Evolutionary conservation across 202 grass and related monocot species (phyloP).

Genomic region (Zizania palustris): DNA sequence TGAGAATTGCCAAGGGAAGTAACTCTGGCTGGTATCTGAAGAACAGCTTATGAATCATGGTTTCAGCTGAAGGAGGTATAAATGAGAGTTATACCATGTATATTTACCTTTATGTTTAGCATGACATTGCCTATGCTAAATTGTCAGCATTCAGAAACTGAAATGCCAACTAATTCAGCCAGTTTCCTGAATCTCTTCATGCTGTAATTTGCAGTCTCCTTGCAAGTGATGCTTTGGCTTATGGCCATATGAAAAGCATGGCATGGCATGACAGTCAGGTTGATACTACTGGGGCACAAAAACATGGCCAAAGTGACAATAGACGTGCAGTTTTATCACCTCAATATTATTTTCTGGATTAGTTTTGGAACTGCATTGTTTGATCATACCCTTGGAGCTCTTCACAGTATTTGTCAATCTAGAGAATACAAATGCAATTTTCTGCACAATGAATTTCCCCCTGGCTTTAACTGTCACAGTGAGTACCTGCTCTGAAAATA

Average conservation of each 20-base stretch:
- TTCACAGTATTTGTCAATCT: no score
- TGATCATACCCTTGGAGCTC: not conserved
- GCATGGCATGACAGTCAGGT: not conserved
- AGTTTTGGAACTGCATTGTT: not conserved
- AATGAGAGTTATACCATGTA: no score
- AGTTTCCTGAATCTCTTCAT: not conserved
- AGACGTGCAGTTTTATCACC: no score
- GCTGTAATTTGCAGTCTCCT: not conserved
- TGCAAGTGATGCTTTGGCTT: not conserved
- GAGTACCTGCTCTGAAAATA: no score
- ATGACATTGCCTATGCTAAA: not conserved
- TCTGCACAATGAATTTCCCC: no score
- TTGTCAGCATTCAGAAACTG: not conserved
- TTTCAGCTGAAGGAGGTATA: not conserved
- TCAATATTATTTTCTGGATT: not conserved
- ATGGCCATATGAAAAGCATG: not conserved
- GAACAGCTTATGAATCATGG: constrained; percentile 17
- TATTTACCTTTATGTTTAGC: constrained; percentile 8
- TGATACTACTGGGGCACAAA: not conserved
- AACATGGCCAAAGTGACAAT: no score
- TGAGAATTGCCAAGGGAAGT: constrained; percentile 33
- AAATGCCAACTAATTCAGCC: not conserved
- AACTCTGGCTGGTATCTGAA: constrained; percentile 32
- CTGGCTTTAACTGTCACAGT: no score
- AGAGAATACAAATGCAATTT: no score